These are phyloP conservation scores for Suillus plorans DNA, from an alignment of 768 basidiomycete species.

Conservation along the genomic window DNA sequence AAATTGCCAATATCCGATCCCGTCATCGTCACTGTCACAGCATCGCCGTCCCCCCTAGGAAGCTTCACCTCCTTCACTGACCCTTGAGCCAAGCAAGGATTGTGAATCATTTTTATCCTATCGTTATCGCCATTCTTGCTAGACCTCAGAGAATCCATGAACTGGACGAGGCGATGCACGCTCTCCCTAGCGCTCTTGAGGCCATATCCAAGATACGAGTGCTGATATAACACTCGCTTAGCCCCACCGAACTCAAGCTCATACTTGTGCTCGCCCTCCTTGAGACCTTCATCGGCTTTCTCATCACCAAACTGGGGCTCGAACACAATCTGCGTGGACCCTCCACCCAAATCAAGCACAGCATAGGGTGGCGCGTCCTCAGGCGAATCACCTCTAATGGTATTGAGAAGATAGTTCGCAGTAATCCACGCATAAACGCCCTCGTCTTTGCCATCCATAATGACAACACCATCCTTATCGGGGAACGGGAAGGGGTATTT, in stretches of 20 bases:
- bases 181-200: conserved; percentile 83
- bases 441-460: conserved; percentile 97
- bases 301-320: conserved; percentile 65
- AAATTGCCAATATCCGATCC: conserved; percentile 82
- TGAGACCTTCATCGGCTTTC: conserved; percentile 39
- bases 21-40: conserved; percentile 74
- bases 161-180: conserved; percentile 90
- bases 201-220: conserved; percentile 97
- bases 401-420: conserved; percentile 85
- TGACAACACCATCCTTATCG: conserved; percentile 65
- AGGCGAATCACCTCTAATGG: conserved; percentile 58
- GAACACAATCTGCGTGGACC: conserved; percentile 97
- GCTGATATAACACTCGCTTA: conserved; percentile 84
- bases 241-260: conserved; percentile 72
- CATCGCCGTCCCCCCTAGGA: conserved; percentile 40
- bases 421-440: conserved; percentile 99
- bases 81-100: conserved; percentile 79
- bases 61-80: conserved; percentile 66
- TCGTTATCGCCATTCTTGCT: conserved; percentile 6
- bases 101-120: conserved; percentile 34
- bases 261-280: conserved; percentile 92
- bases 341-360: conserved; percentile 94
- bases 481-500: conserved; percentile 69
- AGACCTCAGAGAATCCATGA: conserved; percentile 57
- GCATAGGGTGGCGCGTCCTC: conserved; percentile 64